Percentiles rank a stretch among this genome's conserved stretches.
Evolutionary conservation across 2,329 filamentous ascomycete genomes (phyloP).

Genomic region (Fonsecaea multimorphosa): DNA sequence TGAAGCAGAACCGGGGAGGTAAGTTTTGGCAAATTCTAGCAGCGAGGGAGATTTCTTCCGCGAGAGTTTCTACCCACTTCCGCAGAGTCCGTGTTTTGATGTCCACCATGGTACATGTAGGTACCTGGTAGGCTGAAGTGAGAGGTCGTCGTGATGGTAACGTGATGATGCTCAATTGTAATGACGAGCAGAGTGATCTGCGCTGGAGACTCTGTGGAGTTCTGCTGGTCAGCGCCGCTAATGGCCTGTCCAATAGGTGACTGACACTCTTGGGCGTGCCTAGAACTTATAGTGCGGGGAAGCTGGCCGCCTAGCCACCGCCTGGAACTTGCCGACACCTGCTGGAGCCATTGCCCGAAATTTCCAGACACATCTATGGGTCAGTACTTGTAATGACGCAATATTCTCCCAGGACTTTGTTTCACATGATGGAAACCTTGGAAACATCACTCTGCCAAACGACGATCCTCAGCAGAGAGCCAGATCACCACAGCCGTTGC

Average conservation of each 20-base stretch:
- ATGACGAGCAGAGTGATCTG: not conserved
- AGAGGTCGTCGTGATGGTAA: not conserved
- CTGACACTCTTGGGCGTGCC: not conserved
- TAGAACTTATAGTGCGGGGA: not conserved
- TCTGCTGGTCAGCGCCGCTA: not conserved
- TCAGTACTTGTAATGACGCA: not conserved
- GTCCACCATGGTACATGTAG: too few relatives aligned
- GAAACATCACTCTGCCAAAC: not conserved
- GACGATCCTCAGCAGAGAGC: not conserved
- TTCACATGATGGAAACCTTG: not conserved
- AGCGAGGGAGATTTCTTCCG: not conserved
- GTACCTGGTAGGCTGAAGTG: not conserved
- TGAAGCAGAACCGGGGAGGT: not conserved
- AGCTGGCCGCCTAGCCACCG: not conserved
- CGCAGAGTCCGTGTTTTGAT: not conserved
- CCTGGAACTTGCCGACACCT: not conserved
- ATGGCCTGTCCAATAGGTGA: not conserved
- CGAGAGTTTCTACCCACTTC: not conserved
- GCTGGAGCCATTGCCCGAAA: not conserved
- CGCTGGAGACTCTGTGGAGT: not conserved
- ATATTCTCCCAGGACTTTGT: not conserved
- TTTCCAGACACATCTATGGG: conserved; percentile 5
- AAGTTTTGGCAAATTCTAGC: not conserved
- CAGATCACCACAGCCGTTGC: not conserved
- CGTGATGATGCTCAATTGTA: not conserved